A percentile compares a stretch with the other conserved stretches of the same genome.
Conservation (phyloP, 1,284 basidiomycete genomes). For the Ganoderma meredithae region DNA sequence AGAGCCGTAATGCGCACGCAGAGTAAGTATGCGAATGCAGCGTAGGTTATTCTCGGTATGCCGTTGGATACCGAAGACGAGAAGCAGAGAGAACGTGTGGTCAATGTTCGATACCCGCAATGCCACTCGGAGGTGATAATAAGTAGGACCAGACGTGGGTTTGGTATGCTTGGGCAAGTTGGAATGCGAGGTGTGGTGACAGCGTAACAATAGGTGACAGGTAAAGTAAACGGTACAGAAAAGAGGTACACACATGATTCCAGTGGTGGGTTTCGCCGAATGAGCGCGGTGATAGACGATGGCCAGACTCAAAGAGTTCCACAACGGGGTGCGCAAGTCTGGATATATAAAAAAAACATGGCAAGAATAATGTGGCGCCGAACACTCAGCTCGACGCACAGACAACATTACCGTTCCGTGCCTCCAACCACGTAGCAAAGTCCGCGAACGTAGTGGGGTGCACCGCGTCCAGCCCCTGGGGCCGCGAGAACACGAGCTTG, state of each 20-base stretch:
- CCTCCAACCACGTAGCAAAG: background rate
- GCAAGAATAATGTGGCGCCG: background rate
- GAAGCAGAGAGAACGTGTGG: no score
- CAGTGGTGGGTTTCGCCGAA: background rate
- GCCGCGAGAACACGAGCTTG: background rate
- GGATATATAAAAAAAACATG: no score
- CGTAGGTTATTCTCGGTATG: no score
- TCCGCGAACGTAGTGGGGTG: background rate
- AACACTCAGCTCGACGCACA: background rate
- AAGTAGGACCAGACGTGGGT: no score
- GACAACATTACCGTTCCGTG: background rate
- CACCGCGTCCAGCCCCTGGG: background rate
- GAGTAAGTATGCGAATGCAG: no score
- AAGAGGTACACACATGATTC: background rate
- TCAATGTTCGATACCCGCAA: no score
- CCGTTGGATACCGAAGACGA: no score
- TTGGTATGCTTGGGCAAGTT: no score
- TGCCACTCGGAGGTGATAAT: no score
- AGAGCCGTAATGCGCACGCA: no score
- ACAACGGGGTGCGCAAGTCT: background rate
- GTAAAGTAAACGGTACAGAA: background rate
- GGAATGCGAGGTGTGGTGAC: no score
- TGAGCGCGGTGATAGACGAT: background rate
- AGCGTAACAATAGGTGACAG: background rate
- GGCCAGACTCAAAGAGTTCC: background rate